Percentiles rank a stretch among this genome's conserved stretches.
These are phyloP conservation scores for Fusarium nygamai DNA, from an alignment of 2,329 filamentous ascomycete genomes.

Conservation along the genomic window DNA sequence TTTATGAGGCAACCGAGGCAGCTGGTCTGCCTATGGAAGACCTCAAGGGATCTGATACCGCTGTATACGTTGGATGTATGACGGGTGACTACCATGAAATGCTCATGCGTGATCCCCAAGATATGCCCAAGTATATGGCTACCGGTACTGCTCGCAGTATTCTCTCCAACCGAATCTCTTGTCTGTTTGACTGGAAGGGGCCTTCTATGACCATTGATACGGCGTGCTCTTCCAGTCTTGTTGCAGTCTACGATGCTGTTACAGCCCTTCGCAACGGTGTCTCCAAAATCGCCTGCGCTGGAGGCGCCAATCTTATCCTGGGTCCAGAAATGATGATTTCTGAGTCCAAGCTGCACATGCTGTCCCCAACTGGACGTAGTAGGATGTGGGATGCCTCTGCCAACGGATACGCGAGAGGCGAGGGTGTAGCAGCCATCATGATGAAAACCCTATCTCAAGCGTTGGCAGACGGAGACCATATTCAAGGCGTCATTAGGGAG, in stretches of 20 bases:
- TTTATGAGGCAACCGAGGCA: background rate
- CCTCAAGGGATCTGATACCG: background rate
- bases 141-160: constrained; percentile 1
- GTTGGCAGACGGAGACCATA: background rate
- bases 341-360: constrained; percentile 1
- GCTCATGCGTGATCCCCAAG: constrained; percentile 4
- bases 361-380: background rate
- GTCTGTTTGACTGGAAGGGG: background rate
- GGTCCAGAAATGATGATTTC: constrained; percentile 1
- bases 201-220: background rate
- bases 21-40: constrained; percentile 1
- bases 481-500: background rate
- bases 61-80: constrained; percentile 1
- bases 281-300: background rate
- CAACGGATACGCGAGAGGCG: background rate
- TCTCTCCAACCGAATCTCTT: background rate
- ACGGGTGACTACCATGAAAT: constrained; percentile 1
- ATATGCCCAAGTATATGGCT: constrained; percentile 12
- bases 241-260: background rate
- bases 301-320: background rate
- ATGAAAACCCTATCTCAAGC: background rate
- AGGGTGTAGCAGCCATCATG: background rate
- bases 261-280: background rate
- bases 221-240: background rate
- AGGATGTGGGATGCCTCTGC: background rate